Base-by-base conservation (phyloP, 106 monocot genomes). In the Amphibolis antarctica region DNA sequence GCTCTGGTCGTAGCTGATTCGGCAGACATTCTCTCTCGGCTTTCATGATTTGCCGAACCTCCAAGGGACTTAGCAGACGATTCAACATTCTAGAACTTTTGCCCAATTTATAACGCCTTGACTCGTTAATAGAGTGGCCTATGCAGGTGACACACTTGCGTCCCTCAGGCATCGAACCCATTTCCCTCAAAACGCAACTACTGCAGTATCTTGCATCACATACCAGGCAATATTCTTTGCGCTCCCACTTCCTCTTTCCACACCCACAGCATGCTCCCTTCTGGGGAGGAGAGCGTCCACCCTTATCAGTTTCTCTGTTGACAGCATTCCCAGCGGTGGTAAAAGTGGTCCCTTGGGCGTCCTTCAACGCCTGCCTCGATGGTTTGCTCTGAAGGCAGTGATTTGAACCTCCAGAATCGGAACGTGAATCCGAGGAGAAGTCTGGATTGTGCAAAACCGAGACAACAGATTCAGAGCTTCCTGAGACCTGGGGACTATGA, bases 91-190 rank as follows among this genome's bases (percentile, higher is more conserved):
- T 83, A 1, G 93, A 86, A 58, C 77, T 64, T 75, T 84, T 86
- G 21, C 93, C 93, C 25, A 94, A 30, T 46, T 78, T 89, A 5
- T 74, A 74, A 52, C 93, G 59, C 59, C 84, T 94, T 4, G 62
- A 73, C 62, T 94, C 93, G 53, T 94, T 75, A 23, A 94, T 89
- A 12, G 89, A 80, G 28, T 75, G 80, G 6, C 86, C 83, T 0
- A 94, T 94, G 55, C 93, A 94, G n/a, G 70, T 72, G 20, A 94
- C 83, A 28, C 93, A 94, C 66, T 94, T 94, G 11, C 93, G 70
- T 44, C 93, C 93, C 69, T 94, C 93, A 0, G 93, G 93, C 93
- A 94, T 94, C 3, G 93, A 89, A 15, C 93, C 93, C 93, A 94
- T 94, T 23, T 86, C 89, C 55, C 86, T 79, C 20, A 94, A 77